Conservation (phyloP, 148 eudicot genomes). For the Vaccinium corymbosum region DNA sequence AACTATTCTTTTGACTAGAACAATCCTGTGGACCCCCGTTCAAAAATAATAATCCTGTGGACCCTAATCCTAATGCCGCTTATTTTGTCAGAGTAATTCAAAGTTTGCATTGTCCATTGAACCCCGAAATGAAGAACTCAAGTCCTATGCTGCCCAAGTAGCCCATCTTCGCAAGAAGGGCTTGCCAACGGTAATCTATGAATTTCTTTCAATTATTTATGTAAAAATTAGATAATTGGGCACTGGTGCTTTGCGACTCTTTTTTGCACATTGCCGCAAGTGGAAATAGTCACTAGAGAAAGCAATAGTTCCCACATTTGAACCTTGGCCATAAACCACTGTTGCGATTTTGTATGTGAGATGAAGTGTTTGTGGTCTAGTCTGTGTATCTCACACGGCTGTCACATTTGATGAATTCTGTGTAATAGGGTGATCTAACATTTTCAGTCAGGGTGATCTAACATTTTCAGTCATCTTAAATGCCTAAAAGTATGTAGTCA, state of each 20-base stretch:
- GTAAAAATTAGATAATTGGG: neutral
- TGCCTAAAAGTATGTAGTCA: neutral
- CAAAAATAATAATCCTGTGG: neutral
- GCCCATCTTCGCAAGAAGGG: conserved; percentile 64
- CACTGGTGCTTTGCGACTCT: neutral
- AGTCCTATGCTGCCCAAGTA: conserved; percentile 62
- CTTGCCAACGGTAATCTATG: conserved; percentile 71
- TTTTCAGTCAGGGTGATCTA: neutral
- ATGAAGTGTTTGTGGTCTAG: neutral
- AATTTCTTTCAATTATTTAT: neutral
- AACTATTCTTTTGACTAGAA: neutral
- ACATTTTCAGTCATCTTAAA: neutral
- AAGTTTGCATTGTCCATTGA: conserved; percentile 88
- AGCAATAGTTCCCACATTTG: neutral
- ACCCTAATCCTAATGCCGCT: conserved; percentile 10
- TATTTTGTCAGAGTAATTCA: conserved; percentile 70
- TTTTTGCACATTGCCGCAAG: neutral
- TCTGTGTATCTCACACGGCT: neutral
- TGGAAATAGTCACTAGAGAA: neutral
- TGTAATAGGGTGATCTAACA: neutral
- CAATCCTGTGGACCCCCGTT: neutral
- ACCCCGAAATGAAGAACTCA: conserved; percentile 65
- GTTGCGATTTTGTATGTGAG: neutral
- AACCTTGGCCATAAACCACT: neutral
- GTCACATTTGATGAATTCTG: neutral